These are phyloP conservation scores for Candida sithepensis DNA, from an alignment of 805 yeast species.

Conservation along the genomic window DNA sequence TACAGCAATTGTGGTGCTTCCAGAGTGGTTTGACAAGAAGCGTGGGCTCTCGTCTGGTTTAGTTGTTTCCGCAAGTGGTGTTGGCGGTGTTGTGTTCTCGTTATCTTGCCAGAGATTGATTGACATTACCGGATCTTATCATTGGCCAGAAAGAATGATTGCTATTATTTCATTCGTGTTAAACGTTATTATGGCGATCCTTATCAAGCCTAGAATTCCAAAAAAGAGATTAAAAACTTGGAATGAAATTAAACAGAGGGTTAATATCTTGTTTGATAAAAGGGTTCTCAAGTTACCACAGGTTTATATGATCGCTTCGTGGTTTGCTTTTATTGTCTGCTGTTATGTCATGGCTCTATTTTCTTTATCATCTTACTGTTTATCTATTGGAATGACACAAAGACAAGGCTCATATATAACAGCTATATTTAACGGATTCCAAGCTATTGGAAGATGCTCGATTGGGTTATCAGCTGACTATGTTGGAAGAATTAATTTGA, in stretches of 20 bases:
- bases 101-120: conserved; percentile 35
- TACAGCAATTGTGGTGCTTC: conserved; percentile 46
- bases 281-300: conserved; percentile 15
- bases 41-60: conserved; percentile 42
- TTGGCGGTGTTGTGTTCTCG: conserved; percentile 41
- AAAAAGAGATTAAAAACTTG: conserved; percentile 12
- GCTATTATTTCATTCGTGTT: conserved; percentile 37
- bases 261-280: conserved; percentile 18
- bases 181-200: conserved; percentile 35
- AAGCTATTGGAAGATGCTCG: conserved; percentile 46
- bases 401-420: conserved; percentile 44
- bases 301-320: conserved; percentile 16
- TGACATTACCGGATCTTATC: conserved; percentile 37
- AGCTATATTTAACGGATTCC: conserved; percentile 45
- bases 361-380: conserved; percentile 46
- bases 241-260: conserved; percentile 15
- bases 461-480: conserved; percentile 46
- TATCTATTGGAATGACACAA: conserved; percentile 42
- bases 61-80: conserved; percentile 39
- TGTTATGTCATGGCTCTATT: conserved; percentile 44
- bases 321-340: conserved; percentile 34
- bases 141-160: conserved; percentile 42
- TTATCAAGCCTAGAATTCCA: conserved; percentile 43
- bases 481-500: conserved; percentile 44
- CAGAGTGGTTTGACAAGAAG: conserved; percentile 55